Percentiles rank a stretch among this genome's conserved stretches.
Evolutionary conservation across 176 grass and related monocot genomes (phyloP).

Genomic region (Oryza coarctata): DNA sequence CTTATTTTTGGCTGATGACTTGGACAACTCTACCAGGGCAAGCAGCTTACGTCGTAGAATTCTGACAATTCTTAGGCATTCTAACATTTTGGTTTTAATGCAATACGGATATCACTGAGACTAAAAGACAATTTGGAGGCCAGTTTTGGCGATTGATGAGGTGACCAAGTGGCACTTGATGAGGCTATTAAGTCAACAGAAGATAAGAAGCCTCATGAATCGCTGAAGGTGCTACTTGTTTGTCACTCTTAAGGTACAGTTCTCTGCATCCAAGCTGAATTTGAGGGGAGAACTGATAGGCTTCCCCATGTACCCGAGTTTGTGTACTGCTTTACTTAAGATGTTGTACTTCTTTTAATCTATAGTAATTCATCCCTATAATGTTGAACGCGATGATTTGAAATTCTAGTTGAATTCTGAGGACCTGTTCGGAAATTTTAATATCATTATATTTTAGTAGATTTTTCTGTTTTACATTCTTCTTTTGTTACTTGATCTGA

Average conservation of each 20-base stretch:
- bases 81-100: constrained; percentile 41
- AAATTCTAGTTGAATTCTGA: constrained; percentile 37
- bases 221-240: constrained; percentile 26
- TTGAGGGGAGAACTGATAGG: constrained; percentile 34
- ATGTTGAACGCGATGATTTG: constrained; percentile 42
- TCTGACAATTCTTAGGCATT: constrained; percentile 50
- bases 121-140: constrained; percentile 38
- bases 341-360: constrained; percentile 52
- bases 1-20: constrained; percentile 54
- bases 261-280: constrained; percentile 29
- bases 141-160: constrained; percentile 21
- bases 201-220: constrained; percentile 41
- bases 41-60: constrained; percentile 34
- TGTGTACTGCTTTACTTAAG: constrained; percentile 52
- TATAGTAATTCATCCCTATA: constrained; percentile 42
- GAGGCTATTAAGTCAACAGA: constrained; percentile 27
- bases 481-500: background rate
- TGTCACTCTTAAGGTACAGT: constrained; percentile 38
- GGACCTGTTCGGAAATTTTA: constrained; percentile 16
- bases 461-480: background rate
- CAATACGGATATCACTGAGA: constrained; percentile 40
- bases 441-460: constrained; percentile 33
- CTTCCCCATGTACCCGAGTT: constrained; percentile 47
- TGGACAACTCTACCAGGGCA: constrained; percentile 57
- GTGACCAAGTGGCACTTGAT: background rate